Base-by-base conservation (phyloP, 352 stramenopile species). In the Pelagophyceae sp. region DNA sequence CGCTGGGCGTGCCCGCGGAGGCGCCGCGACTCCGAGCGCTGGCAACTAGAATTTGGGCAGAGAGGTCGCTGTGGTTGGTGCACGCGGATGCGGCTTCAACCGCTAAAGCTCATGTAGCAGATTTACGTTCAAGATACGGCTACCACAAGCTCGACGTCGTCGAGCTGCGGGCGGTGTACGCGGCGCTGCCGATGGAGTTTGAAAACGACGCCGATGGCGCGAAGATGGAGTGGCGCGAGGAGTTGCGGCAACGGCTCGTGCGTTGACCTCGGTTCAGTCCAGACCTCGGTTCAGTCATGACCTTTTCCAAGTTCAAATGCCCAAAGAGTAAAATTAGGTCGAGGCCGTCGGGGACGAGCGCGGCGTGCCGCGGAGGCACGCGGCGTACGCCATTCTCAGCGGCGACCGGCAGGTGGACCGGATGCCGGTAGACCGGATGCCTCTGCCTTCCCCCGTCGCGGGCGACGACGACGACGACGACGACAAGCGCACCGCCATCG, bases 91-190 rank as follows among this genome's bases (percentile, higher is more conserved):
- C 31, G 25, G 77, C 78, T 20, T 23, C 79, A n/a, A 82, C 78
- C 29, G n/a, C 54, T 0, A 81, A 81, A 45, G 54, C 38, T 1
- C 81, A 84, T 70, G 70, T 83, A 45, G 81, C 80, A 1, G 81
- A 84, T 37, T 40, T 84, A 6, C 50, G 38, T 33, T 50, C 38
- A 17, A 80, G 40, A 27, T 84, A 82, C 71, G 77, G 72, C 27
- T 79, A 78, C 38, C 71, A 85, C 51, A 72, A 80, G 40, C 79
- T 85, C 31, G 81, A 84, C 51, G 37, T 82, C 60, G 63, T 76
- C n/a, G 81, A 84, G 72, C 25, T 84, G 25, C 67, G 78, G 1
- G 81, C 81, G 19, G 51, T 84, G 5, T 84, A 80, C 50, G 72
- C 75, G 17, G 37, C 50, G 11, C 61, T 85, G 25, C 81, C 81